Conservation (phyloP, 495 filamentous ascomycete genomes). For the Tuber microsphaerosporum region DNA sequence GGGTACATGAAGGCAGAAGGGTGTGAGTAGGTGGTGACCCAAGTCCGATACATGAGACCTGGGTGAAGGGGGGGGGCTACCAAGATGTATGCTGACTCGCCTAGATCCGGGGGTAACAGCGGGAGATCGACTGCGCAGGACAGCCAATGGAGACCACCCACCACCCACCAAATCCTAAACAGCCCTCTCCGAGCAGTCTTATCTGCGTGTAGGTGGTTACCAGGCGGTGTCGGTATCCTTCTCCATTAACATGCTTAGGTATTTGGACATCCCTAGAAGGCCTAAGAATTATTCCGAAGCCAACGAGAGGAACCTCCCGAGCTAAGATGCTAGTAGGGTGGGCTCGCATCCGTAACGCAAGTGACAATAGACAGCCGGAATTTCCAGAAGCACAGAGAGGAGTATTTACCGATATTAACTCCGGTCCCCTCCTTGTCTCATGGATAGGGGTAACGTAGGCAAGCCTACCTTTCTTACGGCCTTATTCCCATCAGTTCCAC, state of each 20-base stretch:
- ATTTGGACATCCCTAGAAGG: neutral
- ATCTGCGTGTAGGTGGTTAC: neutral
- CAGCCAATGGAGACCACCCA: neutral
- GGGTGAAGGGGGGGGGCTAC: neutral
- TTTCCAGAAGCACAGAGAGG: neutral
- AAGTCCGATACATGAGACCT: neutral
- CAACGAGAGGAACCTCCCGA: neutral
- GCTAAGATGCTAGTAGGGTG: neutral
- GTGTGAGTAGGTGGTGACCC: neutral
- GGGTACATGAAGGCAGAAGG: neutral
- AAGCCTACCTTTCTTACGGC: neutral
- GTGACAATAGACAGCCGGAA: neutral
- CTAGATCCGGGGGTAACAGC: neutral
- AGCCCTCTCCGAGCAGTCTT: neutral
- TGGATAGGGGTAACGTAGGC: neutral
- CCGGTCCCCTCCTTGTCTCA: neutral
- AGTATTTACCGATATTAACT: neutral
- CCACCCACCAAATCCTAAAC: neutral
- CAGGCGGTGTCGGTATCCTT: neutral
- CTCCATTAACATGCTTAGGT: neutral
- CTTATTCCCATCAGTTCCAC: neutral
- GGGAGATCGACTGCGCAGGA: neutral
- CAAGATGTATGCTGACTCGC: neutral
- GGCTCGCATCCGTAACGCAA: neutral
- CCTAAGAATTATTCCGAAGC: neutral